These are phyloP conservation scores for Lentinula novae-zelandiae DNA, from an alignment of 1,284 basidiomycete species.

Conservation along the genomic window DNA sequence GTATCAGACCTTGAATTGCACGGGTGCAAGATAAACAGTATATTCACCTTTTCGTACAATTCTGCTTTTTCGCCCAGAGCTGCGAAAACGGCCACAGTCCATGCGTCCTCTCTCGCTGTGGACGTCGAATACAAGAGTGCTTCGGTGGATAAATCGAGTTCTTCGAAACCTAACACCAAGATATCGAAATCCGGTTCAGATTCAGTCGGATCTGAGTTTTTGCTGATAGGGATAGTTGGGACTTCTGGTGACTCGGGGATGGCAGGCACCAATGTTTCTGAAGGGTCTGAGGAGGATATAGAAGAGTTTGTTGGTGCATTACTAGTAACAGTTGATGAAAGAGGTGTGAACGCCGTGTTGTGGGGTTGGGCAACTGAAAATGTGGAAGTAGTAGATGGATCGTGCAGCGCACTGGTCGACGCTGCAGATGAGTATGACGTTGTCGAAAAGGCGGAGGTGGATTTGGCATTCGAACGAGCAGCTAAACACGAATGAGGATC, in stretches of 20 bases:
- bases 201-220: slow-evolving; percentile 21
- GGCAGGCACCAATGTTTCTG: background rate
- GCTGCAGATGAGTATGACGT: slow-evolving; percentile 3
- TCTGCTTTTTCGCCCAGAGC: slow-evolving; percentile 63
- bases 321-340: background rate
- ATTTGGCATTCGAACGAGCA: background rate
- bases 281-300: background rate
- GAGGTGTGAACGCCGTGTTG: background rate
- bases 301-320: background rate
- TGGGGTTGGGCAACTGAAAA: background rate
- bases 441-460: slow-evolving; percentile 5
- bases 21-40: background rate
- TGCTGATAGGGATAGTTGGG: slow-evolving; percentile 15
- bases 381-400: background rate
- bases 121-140: slow-evolving; percentile 65
- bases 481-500: background rate
- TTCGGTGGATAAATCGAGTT: slow-evolving; percentile 71
- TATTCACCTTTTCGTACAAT: slow-evolving; percentile 59
- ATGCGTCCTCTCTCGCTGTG: slow-evolving; percentile 62
- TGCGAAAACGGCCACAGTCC: slow-evolving; percentile 60
- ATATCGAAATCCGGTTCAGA: slow-evolving; percentile 50
- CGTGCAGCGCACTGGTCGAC: background rate
- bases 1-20: background rate
- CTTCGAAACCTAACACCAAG: slow-evolving; percentile 70
- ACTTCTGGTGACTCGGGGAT: background rate